Base-by-base conservation (phyloP, 768 basidiomycete species). In the Leccinellum albellum region DNA sequence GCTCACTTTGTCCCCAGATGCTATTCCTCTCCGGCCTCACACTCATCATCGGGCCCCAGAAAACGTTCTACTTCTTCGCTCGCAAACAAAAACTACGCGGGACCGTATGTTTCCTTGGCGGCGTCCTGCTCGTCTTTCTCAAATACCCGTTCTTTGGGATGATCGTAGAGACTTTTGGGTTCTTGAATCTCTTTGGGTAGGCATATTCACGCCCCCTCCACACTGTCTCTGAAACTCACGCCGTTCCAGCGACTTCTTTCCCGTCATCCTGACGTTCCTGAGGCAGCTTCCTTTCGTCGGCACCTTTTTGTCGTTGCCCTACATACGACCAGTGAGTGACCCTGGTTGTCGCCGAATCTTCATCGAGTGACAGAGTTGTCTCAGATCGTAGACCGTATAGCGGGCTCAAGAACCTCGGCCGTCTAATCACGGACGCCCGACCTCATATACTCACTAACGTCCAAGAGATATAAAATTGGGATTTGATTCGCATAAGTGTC, bases 61-160 rank as follows among this genome's bases (percentile, higher is more conserved):
- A 98, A 78, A 97, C 94, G 20, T 95, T 97, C 76, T 92, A 93
- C 75, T 98, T 99, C 78, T 98, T 99, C 75, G 90, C 95, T 31
- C 85, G 97, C 59, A 90, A 84, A 70, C 91, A 98, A 73, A 99
- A 99, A 74, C 75, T 98, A 61, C 84, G 97, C 17, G 97, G 97
- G 45, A 89, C 91, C 6, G 61, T 82, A 49, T 94, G 92, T 70
- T 96, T 96, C 78, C 70, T 96, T 40, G 91, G 90, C 29, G 94
- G 94, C 15, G 88, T 98, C 61, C 69, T 93, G 15, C 86, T 99
- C 59, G 94, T 98, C 15, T 99, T 99, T 74, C 63, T 91, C 72
- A 98, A 95, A 72, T 91, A 94, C 84, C 94, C 96, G 1, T 94
- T 97, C 74, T 74, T 94, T 59, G 97, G 97, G 37, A 87, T 98